phyloP scores from a whole-genome alignment of 768 basidiomycete genomes.

The Pulveroboletus ravenelii region DNA sequence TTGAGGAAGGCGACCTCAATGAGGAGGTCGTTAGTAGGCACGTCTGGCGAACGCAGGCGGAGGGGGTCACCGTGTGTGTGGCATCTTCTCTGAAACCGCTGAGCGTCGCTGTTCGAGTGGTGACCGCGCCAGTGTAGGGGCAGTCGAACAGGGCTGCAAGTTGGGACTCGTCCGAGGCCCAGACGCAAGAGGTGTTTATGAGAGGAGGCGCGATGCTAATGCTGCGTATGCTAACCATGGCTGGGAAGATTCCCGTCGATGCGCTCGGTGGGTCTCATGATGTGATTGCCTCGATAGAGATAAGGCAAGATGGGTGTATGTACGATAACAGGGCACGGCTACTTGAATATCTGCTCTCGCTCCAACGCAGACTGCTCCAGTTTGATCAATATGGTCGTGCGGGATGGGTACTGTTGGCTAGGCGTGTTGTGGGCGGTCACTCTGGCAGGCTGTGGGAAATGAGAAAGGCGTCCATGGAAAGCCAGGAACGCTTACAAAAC shows the following conservation, averaged over 20 bases:
- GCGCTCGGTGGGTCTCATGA: not conserved
- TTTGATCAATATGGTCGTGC: constrained; percentile 97
- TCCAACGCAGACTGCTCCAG: constrained; percentile 90
- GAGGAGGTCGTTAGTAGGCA: constrained; percentile 3
- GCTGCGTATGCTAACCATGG: constrained; percentile 56
- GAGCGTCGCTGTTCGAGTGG: constrained; percentile 72
- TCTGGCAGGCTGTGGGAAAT: constrained; percentile 70
- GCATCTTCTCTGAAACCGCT: constrained; percentile 65
- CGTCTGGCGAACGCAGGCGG: not conserved
- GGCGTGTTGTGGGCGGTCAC: constrained; percentile 96
- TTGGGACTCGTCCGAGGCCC: constrained; percentile 69
- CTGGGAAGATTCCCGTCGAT: not conserved
- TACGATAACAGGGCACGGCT: constrained; percentile 8
- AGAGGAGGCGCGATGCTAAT: constrained; percentile 59
- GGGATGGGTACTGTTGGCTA: constrained; percentile 68
- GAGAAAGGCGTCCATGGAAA: constrained; percentile 7
- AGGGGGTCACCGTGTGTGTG: constrained; percentile 48
- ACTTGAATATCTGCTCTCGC: constrained; percentile 88
- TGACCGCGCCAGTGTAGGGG: constrained; percentile 70
- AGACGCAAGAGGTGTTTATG: constrained; percentile 76
- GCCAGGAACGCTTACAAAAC: constrained; percentile 65
- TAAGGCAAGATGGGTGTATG: constrained; percentile 1
- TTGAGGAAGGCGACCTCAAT: constrained; percentile 57
- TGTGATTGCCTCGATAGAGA: not conserved
- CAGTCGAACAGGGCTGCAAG: constrained; percentile 62